phyloP scores from a whole-genome alignment of 768 basidiomycete genomes.

The Psilocybe tampanensis region DNA sequence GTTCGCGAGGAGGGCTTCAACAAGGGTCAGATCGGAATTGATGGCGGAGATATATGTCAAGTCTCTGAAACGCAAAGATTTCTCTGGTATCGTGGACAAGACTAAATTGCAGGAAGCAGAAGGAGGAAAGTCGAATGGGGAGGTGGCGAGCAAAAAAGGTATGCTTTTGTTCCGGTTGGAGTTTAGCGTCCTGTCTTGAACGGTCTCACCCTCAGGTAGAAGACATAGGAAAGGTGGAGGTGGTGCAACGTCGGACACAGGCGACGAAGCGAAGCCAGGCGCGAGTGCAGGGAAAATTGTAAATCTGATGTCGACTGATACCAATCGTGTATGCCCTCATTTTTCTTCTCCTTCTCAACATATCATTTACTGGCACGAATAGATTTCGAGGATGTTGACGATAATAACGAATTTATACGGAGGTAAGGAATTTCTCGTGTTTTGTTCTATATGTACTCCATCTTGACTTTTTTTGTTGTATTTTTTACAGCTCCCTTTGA shows the following conservation, averaged over 20 bases:
- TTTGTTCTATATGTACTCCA: too few species aligned
- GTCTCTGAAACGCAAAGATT: conserved; percentile 80
- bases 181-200: conserved; percentile 20
- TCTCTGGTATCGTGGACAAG: conserved; percentile 68
- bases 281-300: conserved; percentile 91
- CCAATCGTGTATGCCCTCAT: conserved; percentile 47
- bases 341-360: too few species aligned
- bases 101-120: conserved; percentile 29
- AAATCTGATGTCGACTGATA: conserved; percentile 84
- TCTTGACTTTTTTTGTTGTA: background rate
- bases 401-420: conserved; percentile 69
- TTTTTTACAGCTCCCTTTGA: conserved; percentile 74
- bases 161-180: conserved; percentile 9
- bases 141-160: conserved; percentile 20
- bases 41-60: conserved; percentile 91
- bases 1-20: conserved; percentile 73
- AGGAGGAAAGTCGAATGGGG: conserved; percentile 22
- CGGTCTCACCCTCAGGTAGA: conserved; percentile 6
- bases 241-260: conserved; percentile 37
- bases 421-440: conserved; percentile 33
- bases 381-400: too few species aligned
- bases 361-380: too few species aligned
- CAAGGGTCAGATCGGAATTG: conserved; percentile 78
- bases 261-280: conserved; percentile 65
- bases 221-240: conserved; percentile 33